Percentiles rank a stretch among this genome's conserved stretches.
Evolutionary conservation across 331 rosid genomes (phyloP).

Genomic region (Saraca asoca): DNA sequence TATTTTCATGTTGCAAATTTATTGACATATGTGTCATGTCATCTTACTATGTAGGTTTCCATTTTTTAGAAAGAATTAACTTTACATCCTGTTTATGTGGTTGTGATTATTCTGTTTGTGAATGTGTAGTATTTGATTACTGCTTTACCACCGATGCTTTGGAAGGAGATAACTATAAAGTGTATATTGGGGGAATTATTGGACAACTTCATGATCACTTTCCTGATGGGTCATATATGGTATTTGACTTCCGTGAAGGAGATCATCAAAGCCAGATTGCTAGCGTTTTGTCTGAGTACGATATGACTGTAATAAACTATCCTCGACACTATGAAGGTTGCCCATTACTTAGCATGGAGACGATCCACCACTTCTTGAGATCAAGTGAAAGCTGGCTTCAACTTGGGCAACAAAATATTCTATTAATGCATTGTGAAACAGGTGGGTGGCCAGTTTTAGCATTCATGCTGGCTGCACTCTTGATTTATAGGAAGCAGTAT

Average conservation of each 20-base stretch:
- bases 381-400: conserved; percentile 96
- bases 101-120: conserved; percentile 36
- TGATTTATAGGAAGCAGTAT: conserved; percentile 82
- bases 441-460: conserved; percentile 97
- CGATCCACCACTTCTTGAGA: conserved; percentile 89
- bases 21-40: conserved; percentile 9
- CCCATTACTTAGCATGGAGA: conserved; percentile 90
- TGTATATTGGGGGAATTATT: conserved; percentile 71
- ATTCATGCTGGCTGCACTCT: conserved; percentile 88
- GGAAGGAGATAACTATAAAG: conserved; percentile 77
- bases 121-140: conserved; percentile 80
- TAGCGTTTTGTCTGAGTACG: conserved; percentile 63
- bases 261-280: conserved; percentile 71
- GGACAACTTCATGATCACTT: conserved; percentile 68
- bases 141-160: conserved; percentile 83
- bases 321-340: conserved; percentile 96
- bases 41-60: conserved; percentile 21
- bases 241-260: conserved; percentile 93
- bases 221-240: conserved; percentile 89
- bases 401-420: conserved; percentile 75
- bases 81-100: conserved; percentile 10
- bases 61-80: conserved; percentile 25
- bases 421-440: conserved; percentile 92
- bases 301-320: conserved; percentile 96
- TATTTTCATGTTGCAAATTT: conserved; percentile 17